Conservation (phyloP, 306 rosid species). For the Purshia tridentata region DNA sequence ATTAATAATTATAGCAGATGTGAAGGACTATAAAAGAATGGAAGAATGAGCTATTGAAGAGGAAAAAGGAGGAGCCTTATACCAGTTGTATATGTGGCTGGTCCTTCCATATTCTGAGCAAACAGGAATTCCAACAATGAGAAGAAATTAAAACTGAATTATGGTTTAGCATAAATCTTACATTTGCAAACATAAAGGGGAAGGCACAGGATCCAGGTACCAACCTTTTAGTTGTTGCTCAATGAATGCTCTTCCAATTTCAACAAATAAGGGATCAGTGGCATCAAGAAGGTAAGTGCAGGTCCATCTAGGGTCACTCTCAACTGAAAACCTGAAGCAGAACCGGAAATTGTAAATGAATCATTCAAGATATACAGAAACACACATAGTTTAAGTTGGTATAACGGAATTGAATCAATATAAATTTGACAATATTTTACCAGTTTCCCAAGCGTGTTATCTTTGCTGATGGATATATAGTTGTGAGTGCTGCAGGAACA, state of each 20-base stretch:
- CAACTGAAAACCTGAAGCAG: conserved; percentile 70
- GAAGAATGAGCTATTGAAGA: background rate
- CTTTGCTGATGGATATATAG: conserved; percentile 76
- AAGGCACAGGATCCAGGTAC: conserved; percentile 18
- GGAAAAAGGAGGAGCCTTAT: conserved; percentile 26
- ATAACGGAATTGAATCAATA: background rate
- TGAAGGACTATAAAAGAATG: background rate
- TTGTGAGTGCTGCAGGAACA: conserved; percentile 75
- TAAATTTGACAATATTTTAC: conserved; percentile 29
- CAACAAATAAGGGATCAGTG: conserved; percentile 79
- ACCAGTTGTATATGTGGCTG: conserved; percentile 90
- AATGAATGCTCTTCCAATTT: conserved; percentile 79
- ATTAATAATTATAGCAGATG: background rate
- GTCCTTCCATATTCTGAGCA: conserved; percentile 76
- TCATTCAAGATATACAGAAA: background rate
- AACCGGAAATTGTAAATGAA: background rate
- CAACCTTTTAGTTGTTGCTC: conserved; percentile 79
- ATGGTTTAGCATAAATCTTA: conserved; percentile 13
- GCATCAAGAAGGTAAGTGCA: conserved; percentile 97
- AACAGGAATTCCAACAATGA: conserved; percentile 30
- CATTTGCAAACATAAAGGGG: conserved; percentile 4
- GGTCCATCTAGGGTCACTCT: conserved; percentile 73
- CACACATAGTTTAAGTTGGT: background rate
- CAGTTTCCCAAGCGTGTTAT: conserved; percentile 90
- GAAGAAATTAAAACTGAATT: conserved; percentile 31